Conservation (phyloP, 225 moss, liverwort and hornwort species). For the Antitrichia curtipendula region DNA sequence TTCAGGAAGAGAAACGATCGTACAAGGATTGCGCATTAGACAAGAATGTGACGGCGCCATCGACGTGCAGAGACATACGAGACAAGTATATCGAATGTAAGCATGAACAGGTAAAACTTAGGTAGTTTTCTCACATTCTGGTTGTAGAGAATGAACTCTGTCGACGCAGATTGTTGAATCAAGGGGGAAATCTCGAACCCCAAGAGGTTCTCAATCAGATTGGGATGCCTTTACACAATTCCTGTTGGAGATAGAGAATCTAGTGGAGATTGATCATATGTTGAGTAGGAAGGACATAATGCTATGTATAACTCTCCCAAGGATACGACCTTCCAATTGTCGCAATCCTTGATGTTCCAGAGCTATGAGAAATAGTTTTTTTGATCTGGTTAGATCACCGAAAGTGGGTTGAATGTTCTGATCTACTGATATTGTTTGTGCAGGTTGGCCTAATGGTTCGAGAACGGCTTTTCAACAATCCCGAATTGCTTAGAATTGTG, state of each 20-base stretch:
- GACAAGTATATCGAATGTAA: slow-evolving; percentile 24
- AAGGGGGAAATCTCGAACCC: neutral
- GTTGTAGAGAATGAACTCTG: neutral
- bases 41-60: neutral
- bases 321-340: neutral
- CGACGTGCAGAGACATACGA: slow-evolving; percentile 8
- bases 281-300: neutral
- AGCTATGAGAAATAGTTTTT: neutral
- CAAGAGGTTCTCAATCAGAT: neutral
- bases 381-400: neutral
- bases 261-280: neutral
- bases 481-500: slow-evolving; percentile 1
- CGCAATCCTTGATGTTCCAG: neutral
- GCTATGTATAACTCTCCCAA: neutral
- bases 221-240: neutral
- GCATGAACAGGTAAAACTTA: slow-evolving; percentile 11
- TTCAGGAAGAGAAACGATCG: slow-evolving; percentile 13
- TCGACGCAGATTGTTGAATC: neutral
- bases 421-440: neutral
- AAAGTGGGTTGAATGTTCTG: neutral
- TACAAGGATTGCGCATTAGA: slow-evolving; percentile 17
- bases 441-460: slow-evolving; percentile 26
- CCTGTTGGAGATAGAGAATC: neutral
- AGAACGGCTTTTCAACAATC: slow-evolving; percentile 12
- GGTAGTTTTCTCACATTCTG: neutral